These are phyloP conservation scores for Lactifluus hygrophoroides DNA, from an alignment of 768 basidiomycete species.

Conservation along the genomic window DNA sequence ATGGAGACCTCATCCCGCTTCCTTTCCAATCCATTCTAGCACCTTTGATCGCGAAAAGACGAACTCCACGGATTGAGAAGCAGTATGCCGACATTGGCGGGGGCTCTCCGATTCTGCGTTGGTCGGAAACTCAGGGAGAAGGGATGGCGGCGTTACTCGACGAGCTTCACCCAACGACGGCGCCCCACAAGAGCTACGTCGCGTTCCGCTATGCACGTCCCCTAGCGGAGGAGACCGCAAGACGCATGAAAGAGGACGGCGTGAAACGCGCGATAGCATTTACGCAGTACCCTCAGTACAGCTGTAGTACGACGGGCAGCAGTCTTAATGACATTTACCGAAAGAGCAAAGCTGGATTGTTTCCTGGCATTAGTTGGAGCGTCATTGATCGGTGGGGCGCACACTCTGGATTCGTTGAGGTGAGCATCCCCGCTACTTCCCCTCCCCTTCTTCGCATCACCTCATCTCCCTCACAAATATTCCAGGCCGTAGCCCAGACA, in stretches of 20 bases:
- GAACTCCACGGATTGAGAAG: constrained; percentile 87
- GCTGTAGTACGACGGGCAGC: constrained; percentile 96
- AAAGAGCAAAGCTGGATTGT: constrained; percentile 49
- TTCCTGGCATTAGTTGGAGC: constrained; percentile 80
- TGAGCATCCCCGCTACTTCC: constrained; percentile 30
- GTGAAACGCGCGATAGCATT: constrained; percentile 91
- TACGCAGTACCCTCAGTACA: constrained; percentile 98
- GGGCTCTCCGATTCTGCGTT: constrained; percentile 89
- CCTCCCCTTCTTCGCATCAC: constrained; percentile 4
- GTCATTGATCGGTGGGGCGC: constrained; percentile 98
- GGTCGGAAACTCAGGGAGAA: constrained; percentile 82
- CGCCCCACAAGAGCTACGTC: constrained; percentile 93
- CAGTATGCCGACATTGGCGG: constrained; percentile 95
- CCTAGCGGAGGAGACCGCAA: constrained; percentile 73
- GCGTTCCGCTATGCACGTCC: constrained; percentile 93
- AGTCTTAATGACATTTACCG: constrained; percentile 89
- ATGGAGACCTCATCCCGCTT: constrained; percentile 88
- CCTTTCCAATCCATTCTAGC: constrained; percentile 87
- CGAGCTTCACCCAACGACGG: constrained; percentile 87
- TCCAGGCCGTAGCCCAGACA: constrained; percentile 83
- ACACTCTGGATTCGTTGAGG: constrained; percentile 91
- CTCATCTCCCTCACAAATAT: not conserved
- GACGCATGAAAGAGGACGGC: constrained; percentile 82
- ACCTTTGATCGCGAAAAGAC: constrained; percentile 78
- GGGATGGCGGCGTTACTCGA: constrained; percentile 88